These are phyloP conservation scores for Candida coquimbonensis DNA, from an alignment of 805 yeast species.

Conservation along the genomic window DNA sequence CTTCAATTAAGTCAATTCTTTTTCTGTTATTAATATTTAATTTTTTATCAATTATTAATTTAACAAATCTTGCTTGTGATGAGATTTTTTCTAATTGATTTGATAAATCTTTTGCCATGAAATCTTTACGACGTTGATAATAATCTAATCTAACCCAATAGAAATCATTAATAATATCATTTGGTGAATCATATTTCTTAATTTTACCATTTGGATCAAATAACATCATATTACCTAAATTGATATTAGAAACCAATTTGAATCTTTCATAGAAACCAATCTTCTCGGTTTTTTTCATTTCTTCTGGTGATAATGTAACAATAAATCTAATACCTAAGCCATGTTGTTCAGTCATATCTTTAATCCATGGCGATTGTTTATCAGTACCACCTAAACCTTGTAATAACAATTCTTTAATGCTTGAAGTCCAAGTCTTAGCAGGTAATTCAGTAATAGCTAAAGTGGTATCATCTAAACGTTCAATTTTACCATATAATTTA, in stretches of 20 bases:
- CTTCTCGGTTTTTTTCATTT: slow-evolving; percentile 70
- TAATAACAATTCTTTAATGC: slow-evolving; percentile 77
- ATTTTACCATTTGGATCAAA: slow-evolving; percentile 87
- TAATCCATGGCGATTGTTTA: slow-evolving; percentile 75
- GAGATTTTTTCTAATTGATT: slow-evolving; percentile 69
- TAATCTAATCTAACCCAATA: slow-evolving; percentile 81
- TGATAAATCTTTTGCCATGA: slow-evolving; percentile 58
- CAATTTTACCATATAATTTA: slow-evolving; percentile 73
- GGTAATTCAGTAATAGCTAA: slow-evolving; percentile 91
- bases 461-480: slow-evolving; percentile 71
- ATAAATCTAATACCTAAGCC: slow-evolving; percentile 73
- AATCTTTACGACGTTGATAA: slow-evolving; percentile 88
- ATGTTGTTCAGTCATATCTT: slow-evolving; percentile 93
- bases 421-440: slow-evolving; percentile 85
- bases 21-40: slow-evolving; percentile 70
- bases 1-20: slow-evolving; percentile 53
- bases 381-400: slow-evolving; percentile 65
- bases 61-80: slow-evolving; percentile 86
- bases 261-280: slow-evolving; percentile 82
- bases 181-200: slow-evolving; percentile 67
- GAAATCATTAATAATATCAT: slow-evolving; percentile 77
- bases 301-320: slow-evolving; percentile 65
- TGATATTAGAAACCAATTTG: slow-evolving; percentile 62
- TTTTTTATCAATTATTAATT: slow-evolving; percentile 74
- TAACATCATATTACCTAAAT: slow-evolving; percentile 86